These are phyloP conservation scores for Alternaria rosae DNA, from an alignment of 2,329 filamentous ascomycete species.

Conservation along the genomic window DNA sequence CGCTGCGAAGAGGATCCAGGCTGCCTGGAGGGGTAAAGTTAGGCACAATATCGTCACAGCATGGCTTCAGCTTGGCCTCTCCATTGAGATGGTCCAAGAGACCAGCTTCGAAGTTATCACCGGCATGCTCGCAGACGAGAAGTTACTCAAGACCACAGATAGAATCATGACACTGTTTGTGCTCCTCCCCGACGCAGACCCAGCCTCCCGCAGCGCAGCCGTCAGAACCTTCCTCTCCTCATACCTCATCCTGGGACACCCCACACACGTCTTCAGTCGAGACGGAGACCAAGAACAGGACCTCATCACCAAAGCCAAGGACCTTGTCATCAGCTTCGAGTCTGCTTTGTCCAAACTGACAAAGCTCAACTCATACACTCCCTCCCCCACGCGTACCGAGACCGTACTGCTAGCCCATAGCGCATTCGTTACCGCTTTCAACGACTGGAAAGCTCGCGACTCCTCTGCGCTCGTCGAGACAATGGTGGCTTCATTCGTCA, in stretches of 20 bases:
- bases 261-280: conserved; percentile 77
- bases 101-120: conserved; percentile 79
- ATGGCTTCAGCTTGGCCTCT: conserved; percentile 72
- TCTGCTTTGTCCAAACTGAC: conserved; percentile 72
- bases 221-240: conserved; percentile 80
- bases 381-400: conserved; percentile 68
- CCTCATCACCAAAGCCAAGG: conserved; percentile 78
- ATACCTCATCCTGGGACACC: conserved; percentile 80
- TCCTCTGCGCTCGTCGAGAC: conserved; percentile 79
- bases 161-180: conserved; percentile 74
- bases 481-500: conserved; percentile 87
- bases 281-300: conserved; percentile 75
- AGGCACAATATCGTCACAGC: conserved; percentile 68
- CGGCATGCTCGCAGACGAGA: conserved; percentile 70
- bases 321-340: conserved; percentile 80
- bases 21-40: conserved; percentile 70
- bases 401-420: conserved; percentile 74
- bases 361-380: conserved; percentile 70
- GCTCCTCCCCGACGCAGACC: conserved; percentile 65
- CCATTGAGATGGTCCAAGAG: conserved; percentile 72
- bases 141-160: conserved; percentile 70
- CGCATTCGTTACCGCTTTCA: conserved; percentile 79
- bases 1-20: conserved; percentile 72
- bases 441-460: conserved; percentile 83
- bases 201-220: conserved; percentile 68